These are phyloP conservation scores for Leptographium lundbergii DNA, from an alignment of 2,329 filamentous ascomycete species.

Conservation along the genomic window DNA sequence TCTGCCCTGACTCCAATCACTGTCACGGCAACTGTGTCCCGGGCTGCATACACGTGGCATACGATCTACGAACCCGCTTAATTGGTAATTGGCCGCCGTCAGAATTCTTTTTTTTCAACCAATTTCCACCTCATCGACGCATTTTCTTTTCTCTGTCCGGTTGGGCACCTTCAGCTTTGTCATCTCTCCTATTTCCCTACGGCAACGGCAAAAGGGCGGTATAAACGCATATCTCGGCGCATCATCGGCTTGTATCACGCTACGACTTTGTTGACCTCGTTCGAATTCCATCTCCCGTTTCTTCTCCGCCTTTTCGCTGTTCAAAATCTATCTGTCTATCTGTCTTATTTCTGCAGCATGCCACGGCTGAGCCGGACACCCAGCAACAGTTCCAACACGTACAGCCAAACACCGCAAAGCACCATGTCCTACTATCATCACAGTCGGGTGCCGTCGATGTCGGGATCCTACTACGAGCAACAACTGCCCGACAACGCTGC, in stretches of 20 bases:
- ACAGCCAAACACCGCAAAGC: constrained; percentile 10
- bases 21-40: background rate
- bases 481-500: constrained; percentile 13
- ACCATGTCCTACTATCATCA: constrained; percentile 22
- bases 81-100: background rate
- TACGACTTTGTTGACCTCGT: background rate
- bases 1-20: background rate
- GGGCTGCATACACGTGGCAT: background rate
- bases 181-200: background rate
- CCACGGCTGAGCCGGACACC: constrained; percentile 17
- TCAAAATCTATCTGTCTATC: background rate
- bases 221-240: background rate
- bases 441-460: constrained; percentile 10
- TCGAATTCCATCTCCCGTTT: background rate
- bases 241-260: background rate
- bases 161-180: background rate
- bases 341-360: constrained; percentile 12
- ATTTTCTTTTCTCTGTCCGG: background rate
- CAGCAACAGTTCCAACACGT: constrained; percentile 16
- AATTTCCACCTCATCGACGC: background rate
- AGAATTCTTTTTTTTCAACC: background rate
- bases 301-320: constrained; percentile 2
- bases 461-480: constrained; percentile 18
- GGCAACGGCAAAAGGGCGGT: background rate
- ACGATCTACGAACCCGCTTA: background rate